Base-by-base conservation (phyloP, 176 grass and related monocot genomes). In the Luzula sylvatica region DNA sequence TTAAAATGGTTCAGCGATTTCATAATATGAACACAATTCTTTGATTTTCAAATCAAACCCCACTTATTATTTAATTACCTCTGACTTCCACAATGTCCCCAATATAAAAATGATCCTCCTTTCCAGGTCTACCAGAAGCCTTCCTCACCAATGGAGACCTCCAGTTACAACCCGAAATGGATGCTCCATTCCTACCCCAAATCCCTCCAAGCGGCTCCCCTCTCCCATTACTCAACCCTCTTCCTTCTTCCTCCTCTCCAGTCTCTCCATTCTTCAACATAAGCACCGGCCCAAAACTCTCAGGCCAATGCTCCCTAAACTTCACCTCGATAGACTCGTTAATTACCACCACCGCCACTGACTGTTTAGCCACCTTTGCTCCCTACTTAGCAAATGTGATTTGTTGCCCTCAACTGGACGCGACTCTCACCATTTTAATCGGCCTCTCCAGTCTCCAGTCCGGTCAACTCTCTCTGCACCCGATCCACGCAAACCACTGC, bases 371-470 rank as follows among this genome's bases (percentile, higher is more conserved):
- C 23, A 69, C 77, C 0, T 96, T 96, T 15, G 90, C 90, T 7
- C 90, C 84, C 14, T 89, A 76, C 68, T 62, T 96, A 28, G 90
- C 90, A 8, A 96, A 96, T 60, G 90, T 96, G 41, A 86, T 96
- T 25, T 96, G 92, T 52, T 96, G 92, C 52, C 92, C 92, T 1
- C 92, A 96, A 78, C 78, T 96, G 4, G 77, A 89, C 63, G 81
- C 92, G 7, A 96, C 71, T 12, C 68, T 98, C 42, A 71, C 75
- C 11, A 90, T 98, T 63, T 77, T 98, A 24, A 98, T 98, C 42
- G 92, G 85, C 0, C 92, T 89, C 74, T 89, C 85, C 1, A 98
- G 85, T 75, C 81, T 82, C 72, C 70, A 77, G 61, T 86, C 92
- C 0, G 85, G 92, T 0, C 24, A 71, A 53, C 92, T 98, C 5